Conservation (phyloP, 805 yeast genomes). For the Candida krabiensis region DNA sequence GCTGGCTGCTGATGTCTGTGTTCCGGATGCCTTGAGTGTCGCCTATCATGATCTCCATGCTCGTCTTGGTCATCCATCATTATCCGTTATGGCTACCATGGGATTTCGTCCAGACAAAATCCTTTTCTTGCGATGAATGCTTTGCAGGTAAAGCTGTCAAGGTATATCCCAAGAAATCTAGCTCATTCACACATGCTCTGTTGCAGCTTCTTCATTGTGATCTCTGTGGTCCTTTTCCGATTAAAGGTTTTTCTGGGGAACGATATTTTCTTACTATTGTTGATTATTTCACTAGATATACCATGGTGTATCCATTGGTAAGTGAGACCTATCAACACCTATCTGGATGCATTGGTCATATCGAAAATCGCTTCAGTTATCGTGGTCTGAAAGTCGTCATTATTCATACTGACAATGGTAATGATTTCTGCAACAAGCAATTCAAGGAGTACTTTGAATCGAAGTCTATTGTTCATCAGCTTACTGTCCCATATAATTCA, state of each 20-base stretch:
- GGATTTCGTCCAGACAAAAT: no score
- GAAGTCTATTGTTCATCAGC: neutral
- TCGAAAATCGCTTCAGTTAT: no score
- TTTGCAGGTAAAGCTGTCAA: slow-evolving; percentile 1
- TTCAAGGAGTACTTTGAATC: neutral
- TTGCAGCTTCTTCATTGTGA: slow-evolving; percentile 3
- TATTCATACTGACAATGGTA: neutral
- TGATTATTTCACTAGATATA: slow-evolving; percentile 6
- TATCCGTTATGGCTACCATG: no score
- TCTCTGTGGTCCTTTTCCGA: slow-evolving; percentile 9
- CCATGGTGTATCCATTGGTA: slow-evolving; percentile 1
- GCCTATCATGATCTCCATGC: no score
- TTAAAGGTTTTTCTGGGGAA: slow-evolving; percentile 6
- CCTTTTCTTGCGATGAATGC: slow-evolving; percentile 1
- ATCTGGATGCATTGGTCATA: no score
- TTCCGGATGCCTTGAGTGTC: no score
- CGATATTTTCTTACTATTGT: slow-evolving; percentile 10
- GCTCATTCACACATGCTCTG: slow-evolving; percentile 1
- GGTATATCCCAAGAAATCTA: neutral
- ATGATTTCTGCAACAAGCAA: neutral
- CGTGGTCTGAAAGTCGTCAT: neutral
- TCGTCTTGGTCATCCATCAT: no score
- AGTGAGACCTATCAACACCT: no score
- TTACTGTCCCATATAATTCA: slow-evolving; percentile 1
- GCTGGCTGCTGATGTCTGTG: no score